Conservation (phyloP, 352 stramenopile genomes). For the Phytopythium ostracodes region DNA sequence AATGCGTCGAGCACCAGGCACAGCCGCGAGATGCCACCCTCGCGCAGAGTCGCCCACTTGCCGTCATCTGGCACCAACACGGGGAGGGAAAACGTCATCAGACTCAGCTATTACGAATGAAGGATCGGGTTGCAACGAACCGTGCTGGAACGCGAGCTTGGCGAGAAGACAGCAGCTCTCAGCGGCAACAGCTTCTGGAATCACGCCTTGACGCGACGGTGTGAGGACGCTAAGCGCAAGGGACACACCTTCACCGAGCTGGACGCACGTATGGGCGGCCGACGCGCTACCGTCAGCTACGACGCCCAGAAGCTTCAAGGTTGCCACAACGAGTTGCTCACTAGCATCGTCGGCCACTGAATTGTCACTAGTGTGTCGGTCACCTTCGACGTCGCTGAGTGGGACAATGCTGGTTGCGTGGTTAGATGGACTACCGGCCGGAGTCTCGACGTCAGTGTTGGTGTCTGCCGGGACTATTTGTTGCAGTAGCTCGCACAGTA, state of each 20-base stretch:
- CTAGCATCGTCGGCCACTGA: background rate
- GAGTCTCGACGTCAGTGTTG: background rate
- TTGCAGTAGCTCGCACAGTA: conserved; percentile 21
- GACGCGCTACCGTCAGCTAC: conserved; percentile 5
- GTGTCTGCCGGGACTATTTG: conserved; percentile 1
- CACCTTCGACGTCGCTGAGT: background rate
- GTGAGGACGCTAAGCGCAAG: conserved; percentile 30
- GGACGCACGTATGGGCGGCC: background rate
- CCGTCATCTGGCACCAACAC: conserved; percentile 12
- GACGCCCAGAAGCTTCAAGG: conserved; percentile 15
- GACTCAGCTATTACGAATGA: background rate
- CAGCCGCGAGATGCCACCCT: conserved; percentile 35
- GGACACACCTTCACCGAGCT: conserved; percentile 20
- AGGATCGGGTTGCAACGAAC: conserved; percentile 20
- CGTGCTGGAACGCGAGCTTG: conserved; percentile 51
- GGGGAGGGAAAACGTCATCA: background rate
- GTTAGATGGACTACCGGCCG: background rate
- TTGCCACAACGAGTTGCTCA: background rate
- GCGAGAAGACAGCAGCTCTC: conserved; percentile 57
- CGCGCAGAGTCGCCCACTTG: conserved; percentile 38
- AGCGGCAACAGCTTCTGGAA: conserved; percentile 18
- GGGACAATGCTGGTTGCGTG: background rate
- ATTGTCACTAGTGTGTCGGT: background rate
- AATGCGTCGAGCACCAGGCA: conserved; percentile 33
- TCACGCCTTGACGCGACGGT: conserved; percentile 19